These are phyloP conservation scores for Salix purpurea DNA, from an alignment of 345 rosid species.

Conservation along the genomic window DNA sequence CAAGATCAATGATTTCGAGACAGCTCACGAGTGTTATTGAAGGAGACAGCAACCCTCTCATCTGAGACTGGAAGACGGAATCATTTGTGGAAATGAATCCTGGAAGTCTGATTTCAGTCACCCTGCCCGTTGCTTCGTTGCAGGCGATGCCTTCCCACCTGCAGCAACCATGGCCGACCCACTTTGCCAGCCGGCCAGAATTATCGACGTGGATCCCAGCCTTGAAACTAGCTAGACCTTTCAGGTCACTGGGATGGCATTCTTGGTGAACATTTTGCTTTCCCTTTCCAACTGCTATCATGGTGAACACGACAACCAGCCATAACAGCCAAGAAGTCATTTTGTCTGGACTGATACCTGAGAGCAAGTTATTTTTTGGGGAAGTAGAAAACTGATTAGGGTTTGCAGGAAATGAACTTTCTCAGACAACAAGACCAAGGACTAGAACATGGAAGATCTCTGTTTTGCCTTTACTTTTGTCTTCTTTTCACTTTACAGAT, in stretches of 20 bases:
- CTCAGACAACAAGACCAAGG: background rate
- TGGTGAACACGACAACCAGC: conserved; percentile 18
- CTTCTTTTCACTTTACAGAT: conserved; percentile 21
- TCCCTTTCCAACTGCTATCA: conserved; percentile 8
- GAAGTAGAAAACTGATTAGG: conserved; percentile 1
- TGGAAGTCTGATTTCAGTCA: conserved; percentile 39
- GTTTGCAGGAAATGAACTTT: background rate
- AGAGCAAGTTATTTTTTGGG: background rate
- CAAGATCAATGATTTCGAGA: conserved; percentile 51
- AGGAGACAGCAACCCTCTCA: conserved; percentile 46
- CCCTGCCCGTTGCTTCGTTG: conserved; percentile 36
- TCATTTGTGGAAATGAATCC: conserved; percentile 40
- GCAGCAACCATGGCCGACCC: conserved; percentile 44
- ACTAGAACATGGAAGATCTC: conserved; percentile 6
- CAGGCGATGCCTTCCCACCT: conserved; percentile 52
- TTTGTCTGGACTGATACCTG: conserved; percentile 5
- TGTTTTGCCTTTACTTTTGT: conserved; percentile 10
- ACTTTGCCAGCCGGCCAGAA: conserved; percentile 40
- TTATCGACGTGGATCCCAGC: conserved; percentile 37
- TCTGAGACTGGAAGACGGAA: conserved; percentile 36
- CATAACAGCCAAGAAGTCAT: conserved; percentile 30
- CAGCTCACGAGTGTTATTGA: conserved; percentile 35
- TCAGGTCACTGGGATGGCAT: conserved; percentile 41
- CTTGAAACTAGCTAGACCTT: conserved; percentile 39
- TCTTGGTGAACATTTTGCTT: conserved; percentile 5